Percentiles rank a stretch among this genome's conserved stretches.
These are phyloP conservation scores for Lithocarpus polystachyus DNA, from an alignment of 306 rosid genomes.

Conservation along the genomic window DNA sequence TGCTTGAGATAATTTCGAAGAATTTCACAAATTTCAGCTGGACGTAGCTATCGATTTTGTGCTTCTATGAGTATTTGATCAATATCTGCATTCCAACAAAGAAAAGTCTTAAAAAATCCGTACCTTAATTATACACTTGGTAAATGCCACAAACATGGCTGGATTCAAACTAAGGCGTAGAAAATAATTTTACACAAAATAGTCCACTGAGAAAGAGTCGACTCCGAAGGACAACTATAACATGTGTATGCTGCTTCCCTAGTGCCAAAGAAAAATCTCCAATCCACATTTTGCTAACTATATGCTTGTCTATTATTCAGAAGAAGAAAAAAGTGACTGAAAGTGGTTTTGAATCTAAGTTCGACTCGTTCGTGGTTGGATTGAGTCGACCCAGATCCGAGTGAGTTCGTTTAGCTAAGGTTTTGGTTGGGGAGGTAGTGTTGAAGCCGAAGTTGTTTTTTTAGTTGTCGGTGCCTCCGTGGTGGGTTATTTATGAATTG, in stretches of 20 bases:
- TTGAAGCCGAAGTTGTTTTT: too few species aligned
- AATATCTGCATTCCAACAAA: slow-evolving; percentile 51
- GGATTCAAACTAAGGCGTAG: neutral
- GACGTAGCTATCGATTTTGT: slow-evolving; percentile 84
- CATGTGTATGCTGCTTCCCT: neutral
- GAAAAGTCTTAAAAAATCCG: slow-evolving; percentile 8
- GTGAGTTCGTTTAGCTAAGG: too few species aligned
- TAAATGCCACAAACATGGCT: neutral
- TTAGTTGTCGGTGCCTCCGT: too few species aligned
- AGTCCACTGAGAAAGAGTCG: neutral
- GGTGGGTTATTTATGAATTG: too few species aligned
- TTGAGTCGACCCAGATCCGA: too few species aligned
- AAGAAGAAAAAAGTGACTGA: neutral
- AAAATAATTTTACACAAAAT: neutral
- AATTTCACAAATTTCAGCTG: slow-evolving; percentile 84
- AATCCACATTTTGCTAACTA: neutral
- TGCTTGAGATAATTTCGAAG: slow-evolving; percentile 58
- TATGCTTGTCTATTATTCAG: neutral
- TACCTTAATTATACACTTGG: neutral
- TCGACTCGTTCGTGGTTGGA: too few species aligned
- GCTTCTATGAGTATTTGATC: slow-evolving; percentile 64
- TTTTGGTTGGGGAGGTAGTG: too few species aligned
- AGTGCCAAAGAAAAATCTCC: neutral
- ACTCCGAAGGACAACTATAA: neutral
- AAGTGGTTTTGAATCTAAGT: neutral